Evolutionary conservation across 305 asterid genomes (phyloP).

Genomic region (Fraxinus velutina): DNA sequence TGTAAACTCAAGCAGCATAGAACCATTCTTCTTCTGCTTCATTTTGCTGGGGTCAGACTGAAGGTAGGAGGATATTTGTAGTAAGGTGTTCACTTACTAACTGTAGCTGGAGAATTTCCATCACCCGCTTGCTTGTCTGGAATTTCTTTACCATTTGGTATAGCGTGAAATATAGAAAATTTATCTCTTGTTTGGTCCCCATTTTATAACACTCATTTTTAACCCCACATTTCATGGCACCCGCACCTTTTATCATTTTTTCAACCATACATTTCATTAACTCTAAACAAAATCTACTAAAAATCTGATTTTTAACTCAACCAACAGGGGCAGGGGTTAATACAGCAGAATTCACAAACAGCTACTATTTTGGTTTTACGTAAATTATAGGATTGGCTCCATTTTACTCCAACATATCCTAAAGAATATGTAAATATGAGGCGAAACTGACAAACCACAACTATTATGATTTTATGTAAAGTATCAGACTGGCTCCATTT

Average conservation of each 20-base stretch:
- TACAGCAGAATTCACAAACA: too few relatives aligned
- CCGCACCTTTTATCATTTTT: too few relatives aligned
- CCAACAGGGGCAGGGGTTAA: too few relatives aligned
- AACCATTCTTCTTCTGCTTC: slow-evolving; percentile 10
- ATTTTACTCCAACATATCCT: neutral
- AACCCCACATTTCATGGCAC: too few relatives aligned
- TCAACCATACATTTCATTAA: too few relatives aligned
- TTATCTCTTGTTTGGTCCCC: too few relatives aligned
- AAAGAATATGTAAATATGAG: neutral
- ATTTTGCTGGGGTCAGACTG: slow-evolving; percentile 3
- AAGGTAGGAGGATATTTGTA: neutral
- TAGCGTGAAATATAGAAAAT: slow-evolving; percentile 36
- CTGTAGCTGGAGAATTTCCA: slow-evolving; percentile 33
- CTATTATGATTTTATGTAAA: neutral
- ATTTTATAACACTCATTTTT: too few relatives aligned
- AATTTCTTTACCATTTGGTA: slow-evolving; percentile 34
- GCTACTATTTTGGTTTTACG: too few relatives aligned
- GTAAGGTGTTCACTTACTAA: slow-evolving; percentile 49
- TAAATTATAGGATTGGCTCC: neutral
- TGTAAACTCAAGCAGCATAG: slow-evolving; percentile 10
- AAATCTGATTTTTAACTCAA: too few relatives aligned
- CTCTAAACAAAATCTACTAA: too few relatives aligned
- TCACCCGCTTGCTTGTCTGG: slow-evolving; percentile 40
- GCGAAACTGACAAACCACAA: slow-evolving; percentile 3
- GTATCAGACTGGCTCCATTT: neutral